Percentiles rank a stretch among this genome's conserved stretches.
phyloP scores from a whole-genome alignment of 129 eudicot species.

The Dittrichia graveolens region DNA sequence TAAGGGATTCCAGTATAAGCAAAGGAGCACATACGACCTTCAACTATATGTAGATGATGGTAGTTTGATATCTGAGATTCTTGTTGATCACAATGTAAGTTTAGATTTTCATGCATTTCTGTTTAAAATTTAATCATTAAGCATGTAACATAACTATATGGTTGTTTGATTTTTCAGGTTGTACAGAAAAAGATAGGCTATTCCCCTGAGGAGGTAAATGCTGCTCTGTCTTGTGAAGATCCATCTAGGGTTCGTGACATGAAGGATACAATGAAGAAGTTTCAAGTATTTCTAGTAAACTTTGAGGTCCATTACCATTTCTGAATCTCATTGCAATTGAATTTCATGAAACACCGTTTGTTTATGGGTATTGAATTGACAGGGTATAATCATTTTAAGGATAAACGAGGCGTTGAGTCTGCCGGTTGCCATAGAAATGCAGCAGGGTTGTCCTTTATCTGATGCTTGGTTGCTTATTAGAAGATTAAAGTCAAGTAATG shows the following conservation, averaged over 20 bases:
- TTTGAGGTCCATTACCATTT: conserved; percentile 65
- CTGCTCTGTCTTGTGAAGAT: conserved; percentile 57
- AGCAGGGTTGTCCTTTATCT: conserved; percentile 63
- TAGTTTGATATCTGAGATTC: conserved; percentile 82
- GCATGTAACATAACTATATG: neutral
- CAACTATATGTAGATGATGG: conserved; percentile 84
- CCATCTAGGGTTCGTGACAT: conserved; percentile 41
- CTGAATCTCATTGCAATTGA: neutral
- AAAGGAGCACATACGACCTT: conserved; percentile 60
- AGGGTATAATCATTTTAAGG: conserved; percentile 79
- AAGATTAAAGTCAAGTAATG: conserved; percentile 48
- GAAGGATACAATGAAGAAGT: conserved; percentile 55
- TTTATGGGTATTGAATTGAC: conserved; percentile 26
- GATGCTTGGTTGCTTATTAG: conserved; percentile 77
- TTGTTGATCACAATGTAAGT: conserved; percentile 77
- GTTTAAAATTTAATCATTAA: neutral
- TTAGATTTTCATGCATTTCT: neutral
- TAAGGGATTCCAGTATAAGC: conserved; percentile 68
- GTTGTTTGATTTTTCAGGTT: conserved; percentile 45
- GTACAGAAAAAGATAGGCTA: conserved; percentile 70
- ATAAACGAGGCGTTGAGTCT: conserved; percentile 49
- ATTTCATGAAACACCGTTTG: neutral
- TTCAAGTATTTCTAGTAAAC: conserved; percentile 62
- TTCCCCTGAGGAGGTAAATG: conserved; percentile 71
- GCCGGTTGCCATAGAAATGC: conserved; percentile 76